Evolutionary conservation across 1,284 basidiomycete species (phyloP).

Genomic region (Trichosporon sp.): DNA sequence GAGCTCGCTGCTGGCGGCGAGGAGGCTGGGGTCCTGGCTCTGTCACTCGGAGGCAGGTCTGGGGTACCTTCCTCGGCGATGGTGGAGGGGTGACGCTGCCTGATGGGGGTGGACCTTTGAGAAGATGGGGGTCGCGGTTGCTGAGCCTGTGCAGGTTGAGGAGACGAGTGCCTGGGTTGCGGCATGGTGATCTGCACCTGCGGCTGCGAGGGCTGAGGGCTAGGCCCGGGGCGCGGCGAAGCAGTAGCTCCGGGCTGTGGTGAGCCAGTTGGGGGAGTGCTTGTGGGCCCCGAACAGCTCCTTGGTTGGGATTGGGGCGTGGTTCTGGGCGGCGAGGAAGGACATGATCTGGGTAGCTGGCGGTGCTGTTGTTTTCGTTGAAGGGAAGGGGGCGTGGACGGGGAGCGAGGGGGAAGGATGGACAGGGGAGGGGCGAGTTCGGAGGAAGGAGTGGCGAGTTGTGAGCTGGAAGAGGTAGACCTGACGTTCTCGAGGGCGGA

Average conservation of each 20-base stretch:
- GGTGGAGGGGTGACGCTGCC: neutral
- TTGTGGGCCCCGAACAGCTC: neutral
- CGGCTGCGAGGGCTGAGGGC: neutral
- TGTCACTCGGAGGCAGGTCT: neutral
- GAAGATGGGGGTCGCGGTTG: neutral
- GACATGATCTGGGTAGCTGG: neutral
- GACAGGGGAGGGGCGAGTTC: neutral
- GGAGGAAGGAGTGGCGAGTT: neutral
- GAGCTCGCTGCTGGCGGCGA: neutral
- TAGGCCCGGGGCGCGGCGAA: neutral
- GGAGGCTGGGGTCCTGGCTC: neutral
- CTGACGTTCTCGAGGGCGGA: neutral
- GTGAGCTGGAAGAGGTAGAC: neutral
- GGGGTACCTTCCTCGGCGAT: neutral
- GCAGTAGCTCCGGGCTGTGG: neutral
- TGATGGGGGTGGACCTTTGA: neutral
- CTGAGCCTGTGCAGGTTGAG: neutral
- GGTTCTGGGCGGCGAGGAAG: neutral
- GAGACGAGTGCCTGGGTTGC: neutral
- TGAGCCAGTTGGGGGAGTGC: neutral
- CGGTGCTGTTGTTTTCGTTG: neutral
- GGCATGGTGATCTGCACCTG: neutral
- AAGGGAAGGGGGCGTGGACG: neutral
- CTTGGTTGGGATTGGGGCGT: neutral
- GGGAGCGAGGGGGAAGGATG: neutral